These are phyloP conservation scores for Acacia acuminata DNA, from an alignment of 306 rosid genomes.

Conservation along the genomic window DNA sequence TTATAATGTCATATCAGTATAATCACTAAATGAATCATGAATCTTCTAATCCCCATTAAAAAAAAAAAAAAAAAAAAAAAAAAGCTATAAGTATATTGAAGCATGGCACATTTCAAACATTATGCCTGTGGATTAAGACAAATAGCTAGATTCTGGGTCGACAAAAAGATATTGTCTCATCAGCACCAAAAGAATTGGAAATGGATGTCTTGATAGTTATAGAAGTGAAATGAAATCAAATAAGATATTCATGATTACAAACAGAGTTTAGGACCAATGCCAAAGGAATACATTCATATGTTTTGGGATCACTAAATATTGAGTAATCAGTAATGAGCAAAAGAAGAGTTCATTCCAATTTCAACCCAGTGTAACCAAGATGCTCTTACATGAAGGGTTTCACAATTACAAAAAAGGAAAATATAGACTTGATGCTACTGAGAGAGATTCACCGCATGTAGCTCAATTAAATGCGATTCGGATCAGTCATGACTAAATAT, in stretches of 20 bases:
- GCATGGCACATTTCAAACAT: not conserved
- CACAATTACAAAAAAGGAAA: not conserved
- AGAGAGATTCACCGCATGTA: too few species aligned
- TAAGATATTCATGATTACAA: not conserved
- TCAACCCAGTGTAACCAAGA: not conserved
- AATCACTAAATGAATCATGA: too few species aligned
- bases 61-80: too few species aligned
- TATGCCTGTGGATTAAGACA: not conserved
- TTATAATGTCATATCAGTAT: too few species aligned
- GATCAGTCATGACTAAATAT: not conserved
- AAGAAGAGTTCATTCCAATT: not conserved
- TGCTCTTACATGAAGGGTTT: not conserved
- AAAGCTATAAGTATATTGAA: not conserved
- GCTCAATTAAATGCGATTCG: not conserved
- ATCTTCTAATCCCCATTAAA: too few species aligned
- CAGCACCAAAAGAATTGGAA: not conserved
- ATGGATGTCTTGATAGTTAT: not conserved
- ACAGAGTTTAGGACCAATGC: not conserved
- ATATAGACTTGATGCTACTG: not conserved
- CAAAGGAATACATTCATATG: not conserved
- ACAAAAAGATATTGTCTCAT: not conserved
- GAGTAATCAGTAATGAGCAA: not conserved
- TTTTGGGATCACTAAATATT: not conserved
- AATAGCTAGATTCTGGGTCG: not conserved
- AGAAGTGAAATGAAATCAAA: not conserved